A percentile compares a stretch with the other conserved stretches of the same genome.
These are phyloP conservation scores for Auriscalpium vulgare DNA, from an alignment of 768 basidiomycete genomes.

Conservation along the genomic window DNA sequence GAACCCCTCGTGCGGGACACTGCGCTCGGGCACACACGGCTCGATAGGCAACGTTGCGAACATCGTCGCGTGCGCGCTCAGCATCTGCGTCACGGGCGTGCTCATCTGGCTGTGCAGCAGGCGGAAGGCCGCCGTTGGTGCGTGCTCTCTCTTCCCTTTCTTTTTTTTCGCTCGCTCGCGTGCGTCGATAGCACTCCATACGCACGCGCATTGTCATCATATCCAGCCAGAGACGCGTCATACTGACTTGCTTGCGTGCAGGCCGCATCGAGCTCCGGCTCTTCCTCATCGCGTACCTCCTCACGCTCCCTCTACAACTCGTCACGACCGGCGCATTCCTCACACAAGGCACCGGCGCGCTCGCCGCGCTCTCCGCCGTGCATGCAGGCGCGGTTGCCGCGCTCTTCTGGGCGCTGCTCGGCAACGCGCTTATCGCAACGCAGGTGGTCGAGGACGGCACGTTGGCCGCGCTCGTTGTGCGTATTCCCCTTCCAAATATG, in stretches of 20 bases:
- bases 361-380: constrained; percentile 67
- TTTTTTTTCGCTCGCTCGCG: not conserved
- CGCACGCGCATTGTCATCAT: too few species aligned
- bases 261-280: constrained; percentile 65
- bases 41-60: constrained; percentile 82
- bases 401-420: constrained; percentile 74
- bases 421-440: constrained; percentile 71
- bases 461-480: constrained; percentile 54
- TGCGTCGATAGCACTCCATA: not conserved
- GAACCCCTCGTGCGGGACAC: constrained; percentile 74
- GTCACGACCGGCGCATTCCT: constrained; percentile 75
- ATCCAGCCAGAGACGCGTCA: too few species aligned
- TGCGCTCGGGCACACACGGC: constrained; percentile 45
- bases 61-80: constrained; percentile 71
- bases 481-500: constrained; percentile 19
- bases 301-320: constrained; percentile 74
- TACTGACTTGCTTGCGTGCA: constrained; percentile 19
- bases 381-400: constrained; percentile 73
- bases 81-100: constrained; percentile 47
- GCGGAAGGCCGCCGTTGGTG: constrained; percentile 85
- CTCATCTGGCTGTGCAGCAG: constrained; percentile 53
- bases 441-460: constrained; percentile 93
- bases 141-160: not conserved
- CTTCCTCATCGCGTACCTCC: constrained; percentile 57
- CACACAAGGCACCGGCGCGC: constrained; percentile 62